phyloP scores from a whole-genome alignment of 805 yeast species.

The Wickerhamiella australiensis region DNA sequence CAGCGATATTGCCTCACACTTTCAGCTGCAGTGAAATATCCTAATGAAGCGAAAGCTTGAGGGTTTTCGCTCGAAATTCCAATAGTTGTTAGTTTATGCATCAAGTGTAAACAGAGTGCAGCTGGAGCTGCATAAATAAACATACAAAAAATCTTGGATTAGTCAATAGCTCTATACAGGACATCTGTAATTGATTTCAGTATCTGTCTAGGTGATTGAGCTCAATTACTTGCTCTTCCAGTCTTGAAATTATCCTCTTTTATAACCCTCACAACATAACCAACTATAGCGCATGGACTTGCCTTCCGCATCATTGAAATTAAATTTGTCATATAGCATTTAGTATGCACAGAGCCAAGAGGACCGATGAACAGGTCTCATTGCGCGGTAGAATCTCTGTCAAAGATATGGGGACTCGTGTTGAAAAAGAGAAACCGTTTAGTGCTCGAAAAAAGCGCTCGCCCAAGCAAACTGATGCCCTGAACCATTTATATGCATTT shows the following conservation, averaged over 20 bases:
- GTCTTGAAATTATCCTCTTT: no score
- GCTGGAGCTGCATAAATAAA: conserved; percentile 1
- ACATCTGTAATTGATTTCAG: no score
- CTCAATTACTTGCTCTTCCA: no score
- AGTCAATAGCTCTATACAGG: no score
- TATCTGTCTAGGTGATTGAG: no score
- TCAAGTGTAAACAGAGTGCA: not conserved
- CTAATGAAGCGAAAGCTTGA: conserved; percentile 24
- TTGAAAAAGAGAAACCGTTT: conserved; percentile 20
- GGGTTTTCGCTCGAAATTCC: conserved; percentile 22
- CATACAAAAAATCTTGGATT: not conserved
- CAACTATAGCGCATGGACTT: no score
- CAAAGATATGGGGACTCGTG: conserved; percentile 54
- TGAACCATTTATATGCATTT: conserved; percentile 47
- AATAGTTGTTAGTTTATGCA: conserved; percentile 14
- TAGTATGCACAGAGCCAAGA: not conserved
- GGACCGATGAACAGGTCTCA: conserved; percentile 29
- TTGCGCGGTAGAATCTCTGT: conserved; percentile 51
- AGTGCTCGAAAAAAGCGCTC: not conserved
- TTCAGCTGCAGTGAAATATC: conserved; percentile 19
- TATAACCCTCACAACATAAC: no score
- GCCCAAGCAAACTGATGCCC: not conserved
- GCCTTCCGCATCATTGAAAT: no score
- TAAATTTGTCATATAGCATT: not conserved
- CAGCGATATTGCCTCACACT: conserved; percentile 21